phyloP scores from a whole-genome alignment of 192 early-diverging fungal species.

The Podila horticola region DNA sequence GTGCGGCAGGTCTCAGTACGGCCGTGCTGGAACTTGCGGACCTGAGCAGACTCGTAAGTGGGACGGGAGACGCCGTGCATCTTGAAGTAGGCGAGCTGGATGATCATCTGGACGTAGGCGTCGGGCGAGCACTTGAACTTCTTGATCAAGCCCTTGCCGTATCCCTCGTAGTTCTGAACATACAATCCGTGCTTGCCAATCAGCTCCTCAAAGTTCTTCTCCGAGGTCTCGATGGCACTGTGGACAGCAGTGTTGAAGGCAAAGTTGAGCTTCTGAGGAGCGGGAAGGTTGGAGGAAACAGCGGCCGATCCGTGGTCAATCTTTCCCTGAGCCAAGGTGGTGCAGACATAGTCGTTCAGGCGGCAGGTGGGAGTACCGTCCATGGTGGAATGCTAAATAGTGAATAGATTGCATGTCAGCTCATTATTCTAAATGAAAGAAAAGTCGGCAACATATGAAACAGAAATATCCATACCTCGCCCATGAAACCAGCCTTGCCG shows the following conservation, averaged over 20 bases:
- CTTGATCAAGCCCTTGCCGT: constrained; percentile 97
- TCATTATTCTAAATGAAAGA: neutral
- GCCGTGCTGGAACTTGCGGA: constrained; percentile 91
- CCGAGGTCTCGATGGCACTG: constrained; percentile 72
- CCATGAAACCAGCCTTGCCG: constrained; percentile 95
- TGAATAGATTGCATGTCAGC: neutral
- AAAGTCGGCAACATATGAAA: neutral
- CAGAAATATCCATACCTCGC: constrained; percentile 64
- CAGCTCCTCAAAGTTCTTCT: constrained; percentile 81
- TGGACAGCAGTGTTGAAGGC: constrained; percentile 69
- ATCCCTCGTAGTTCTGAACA: constrained; percentile 86
- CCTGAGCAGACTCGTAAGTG: constrained; percentile 96
- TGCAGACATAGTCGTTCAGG: constrained; percentile 85
- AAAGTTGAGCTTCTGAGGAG: constrained; percentile 79
- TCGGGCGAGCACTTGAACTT: constrained; percentile 81
- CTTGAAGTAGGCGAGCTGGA: constrained; percentile 96
- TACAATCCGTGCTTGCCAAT: constrained; percentile 84
- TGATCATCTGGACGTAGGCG: constrained; percentile 89
- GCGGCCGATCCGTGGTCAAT: constrained; percentile 75
- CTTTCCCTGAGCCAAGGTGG: constrained; percentile 68
- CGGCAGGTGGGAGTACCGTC: constrained; percentile 93
- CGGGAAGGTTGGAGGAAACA: constrained; percentile 67
- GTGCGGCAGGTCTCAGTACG: constrained; percentile 95
- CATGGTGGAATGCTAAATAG: constrained; percentile 83
- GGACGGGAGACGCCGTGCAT: constrained; percentile 80